phyloP scores from a whole-genome alignment of 2,329 filamentous ascomycete species.

The Hypoxylon sp. region DNA sequence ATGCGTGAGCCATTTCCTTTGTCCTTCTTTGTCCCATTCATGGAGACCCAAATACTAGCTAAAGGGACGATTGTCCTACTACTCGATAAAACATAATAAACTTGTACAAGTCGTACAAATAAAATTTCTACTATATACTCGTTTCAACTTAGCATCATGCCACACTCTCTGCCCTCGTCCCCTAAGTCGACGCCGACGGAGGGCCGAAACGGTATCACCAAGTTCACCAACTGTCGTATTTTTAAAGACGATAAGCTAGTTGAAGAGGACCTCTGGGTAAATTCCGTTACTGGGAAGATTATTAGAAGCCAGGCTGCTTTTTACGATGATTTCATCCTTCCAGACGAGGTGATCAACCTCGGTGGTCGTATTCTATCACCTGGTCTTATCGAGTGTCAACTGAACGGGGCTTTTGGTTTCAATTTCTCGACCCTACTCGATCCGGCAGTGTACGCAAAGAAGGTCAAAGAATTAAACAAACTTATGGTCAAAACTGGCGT shows the following conservation, averaged over 20 bases:
- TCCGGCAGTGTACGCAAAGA: slow-evolving; percentile 77
- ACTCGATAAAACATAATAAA: slow-evolving; percentile 53
- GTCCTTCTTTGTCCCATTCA: slow-evolving; percentile 47
- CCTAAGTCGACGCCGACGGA: slow-evolving; percentile 66
- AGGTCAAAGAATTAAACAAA: slow-evolving; percentile 79
- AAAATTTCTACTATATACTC: slow-evolving; percentile 9
- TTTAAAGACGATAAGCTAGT: slow-evolving; percentile 78
- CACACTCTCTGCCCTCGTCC: slow-evolving; percentile 54
- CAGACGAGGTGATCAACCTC: slow-evolving; percentile 83
- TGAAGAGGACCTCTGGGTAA: slow-evolving; percentile 89
- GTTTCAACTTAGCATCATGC: slow-evolving; percentile 47
- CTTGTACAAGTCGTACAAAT: slow-evolving; percentile 19
- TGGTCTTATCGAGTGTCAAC: slow-evolving; percentile 90
- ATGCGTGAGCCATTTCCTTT: slow-evolving; percentile 45
- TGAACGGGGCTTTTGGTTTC: slow-evolving; percentile 94
- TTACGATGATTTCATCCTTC: slow-evolving; percentile 77
- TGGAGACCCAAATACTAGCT: slow-evolving; percentile 53
- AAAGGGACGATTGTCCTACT: slow-evolving; percentile 52
- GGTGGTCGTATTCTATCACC: slow-evolving; percentile 86
- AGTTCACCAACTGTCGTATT: slow-evolving; percentile 90
- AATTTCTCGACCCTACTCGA: slow-evolving; percentile 88
- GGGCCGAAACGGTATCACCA: slow-evolving; percentile 74
- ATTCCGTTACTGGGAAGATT: slow-evolving; percentile 84
- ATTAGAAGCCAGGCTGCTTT: slow-evolving; percentile 77
- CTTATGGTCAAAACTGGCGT: slow-evolving; percentile 84